phyloP scores from a whole-genome alignment of 2,329 filamentous ascomycete genomes.

The Neonectria punicea region DNA sequence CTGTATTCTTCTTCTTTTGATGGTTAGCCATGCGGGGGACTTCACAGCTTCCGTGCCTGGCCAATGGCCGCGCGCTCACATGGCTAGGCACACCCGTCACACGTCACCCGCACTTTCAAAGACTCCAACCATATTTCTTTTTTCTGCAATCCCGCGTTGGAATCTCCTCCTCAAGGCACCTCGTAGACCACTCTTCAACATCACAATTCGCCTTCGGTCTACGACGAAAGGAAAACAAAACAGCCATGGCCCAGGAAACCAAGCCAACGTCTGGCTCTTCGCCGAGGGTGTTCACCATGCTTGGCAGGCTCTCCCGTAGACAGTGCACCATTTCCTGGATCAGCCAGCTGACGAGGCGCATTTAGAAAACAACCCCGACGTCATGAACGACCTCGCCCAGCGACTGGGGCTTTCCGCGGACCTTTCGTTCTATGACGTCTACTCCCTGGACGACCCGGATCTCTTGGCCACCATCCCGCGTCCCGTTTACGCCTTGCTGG shows the following conservation, averaged over 20 bases:
- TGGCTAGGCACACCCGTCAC: not conserved
- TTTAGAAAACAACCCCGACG: conserved; percentile 71
- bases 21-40: not conserved
- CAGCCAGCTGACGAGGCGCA: not conserved
- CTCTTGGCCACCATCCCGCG: conserved; percentile 84
- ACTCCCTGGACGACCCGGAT: conserved; percentile 81
- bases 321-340: not conserved
- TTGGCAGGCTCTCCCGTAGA: not conserved
- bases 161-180: not conserved
- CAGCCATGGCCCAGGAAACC: not conserved
- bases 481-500: conserved; percentile 81
- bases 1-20: too few species aligned
- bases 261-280: not conserved
- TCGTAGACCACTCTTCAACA: too few species aligned
- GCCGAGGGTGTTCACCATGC: conserved; percentile 1
- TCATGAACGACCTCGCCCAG: conserved; percentile 81
- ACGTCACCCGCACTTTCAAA: not conserved
- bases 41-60: not conserved
- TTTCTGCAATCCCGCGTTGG: not conserved
- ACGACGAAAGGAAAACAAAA: not conserved
- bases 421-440: conserved; percentile 85
- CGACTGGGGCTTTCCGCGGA: conserved; percentile 76
- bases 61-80: not conserved
- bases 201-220: not conserved
- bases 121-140: not conserved